These are phyloP conservation scores for Saturnispora silvae DNA, from an alignment of 805 yeast species.

Conservation along the genomic window DNA sequence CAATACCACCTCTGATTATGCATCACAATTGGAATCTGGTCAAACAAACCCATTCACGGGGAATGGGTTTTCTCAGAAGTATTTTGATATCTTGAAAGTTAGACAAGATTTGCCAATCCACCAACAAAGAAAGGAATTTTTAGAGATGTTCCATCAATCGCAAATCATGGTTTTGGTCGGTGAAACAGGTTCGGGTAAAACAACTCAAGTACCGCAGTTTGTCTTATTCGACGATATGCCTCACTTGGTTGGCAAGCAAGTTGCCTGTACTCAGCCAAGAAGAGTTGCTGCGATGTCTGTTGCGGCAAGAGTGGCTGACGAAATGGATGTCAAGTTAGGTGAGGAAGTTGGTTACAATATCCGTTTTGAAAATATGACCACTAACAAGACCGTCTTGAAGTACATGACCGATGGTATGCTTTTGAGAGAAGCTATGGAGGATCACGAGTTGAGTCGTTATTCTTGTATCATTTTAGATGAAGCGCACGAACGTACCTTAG, in stretches of 20 bases:
- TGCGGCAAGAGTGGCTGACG: conserved; percentile 95
- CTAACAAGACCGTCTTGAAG: conserved; percentile 70
- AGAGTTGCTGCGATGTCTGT: conserved; percentile 99
- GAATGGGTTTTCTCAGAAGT: conserved; percentile 44
- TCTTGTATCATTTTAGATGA: conserved; percentile 92
- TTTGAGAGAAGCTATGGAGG: conserved; percentile 94
- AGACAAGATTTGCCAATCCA: conserved; percentile 91
- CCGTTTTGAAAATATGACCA: conserved; percentile 85
- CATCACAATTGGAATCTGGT: conserved; percentile 48
- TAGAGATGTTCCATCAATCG: conserved; percentile 69
- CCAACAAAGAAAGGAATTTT: conserved; percentile 82
- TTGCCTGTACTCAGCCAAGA: conserved; percentile 95
- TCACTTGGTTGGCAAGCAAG: conserved; percentile 69
- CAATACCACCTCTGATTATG: conserved; percentile 55
- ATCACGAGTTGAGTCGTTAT: conserved; percentile 68
- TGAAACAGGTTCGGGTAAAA: conserved; percentile 98
- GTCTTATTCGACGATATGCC: conserved; percentile 90
- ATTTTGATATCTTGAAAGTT: conserved; percentile 64
- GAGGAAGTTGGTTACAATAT: conserved; percentile 92
- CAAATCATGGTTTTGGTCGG: conserved; percentile 98
- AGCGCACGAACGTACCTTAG: conserved; percentile 95
- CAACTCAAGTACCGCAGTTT: conserved; percentile 96
- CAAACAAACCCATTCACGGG: conserved; percentile 75
- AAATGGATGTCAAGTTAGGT: conserved; percentile 88
- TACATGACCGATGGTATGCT: conserved; percentile 99